These are phyloP conservation scores for Blastobotrys indianensis DNA, from an alignment of 1,139 yeast genomes.

Conservation along the genomic window DNA sequence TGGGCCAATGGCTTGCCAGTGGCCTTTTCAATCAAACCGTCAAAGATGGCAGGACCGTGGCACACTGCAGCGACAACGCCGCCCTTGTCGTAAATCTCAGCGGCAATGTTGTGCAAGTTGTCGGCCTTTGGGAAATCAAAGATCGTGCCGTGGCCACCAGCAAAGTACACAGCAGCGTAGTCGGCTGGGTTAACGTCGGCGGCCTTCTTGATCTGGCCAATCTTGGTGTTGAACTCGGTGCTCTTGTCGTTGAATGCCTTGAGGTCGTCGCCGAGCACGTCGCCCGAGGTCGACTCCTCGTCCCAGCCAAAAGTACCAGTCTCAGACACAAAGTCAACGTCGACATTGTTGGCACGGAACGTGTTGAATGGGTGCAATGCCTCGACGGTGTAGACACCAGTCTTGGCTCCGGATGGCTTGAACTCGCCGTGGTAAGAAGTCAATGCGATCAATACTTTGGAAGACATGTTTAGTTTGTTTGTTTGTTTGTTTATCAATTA, in stretches of 20 bases:
- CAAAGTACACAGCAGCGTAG: constrained; percentile 50
- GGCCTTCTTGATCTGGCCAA: constrained; percentile 24
- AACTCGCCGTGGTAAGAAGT: constrained; percentile 47
- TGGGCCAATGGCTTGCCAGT: constrained; percentile 44
- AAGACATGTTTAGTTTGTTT: constrained; percentile 15
- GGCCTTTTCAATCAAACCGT: constrained; percentile 38
- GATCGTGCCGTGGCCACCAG: constrained; percentile 62
- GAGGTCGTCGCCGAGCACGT: constrained; percentile 44
- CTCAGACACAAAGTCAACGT: constrained; percentile 53
- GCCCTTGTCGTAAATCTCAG: constrained; percentile 42
- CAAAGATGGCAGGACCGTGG: constrained; percentile 58
- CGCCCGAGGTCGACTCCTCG: constrained; percentile 43
- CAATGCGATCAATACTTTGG: constrained; percentile 46
- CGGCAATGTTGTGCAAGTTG: constrained; percentile 43
- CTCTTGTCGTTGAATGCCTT: constrained; percentile 36
- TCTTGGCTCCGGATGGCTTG: constrained; percentile 49
- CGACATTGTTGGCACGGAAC: constrained; percentile 43
- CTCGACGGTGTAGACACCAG: constrained; percentile 53
- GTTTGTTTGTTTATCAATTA: no score
- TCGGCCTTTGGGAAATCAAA: constrained; percentile 52
- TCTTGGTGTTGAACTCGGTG: constrained; percentile 39
- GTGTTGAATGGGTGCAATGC: constrained; percentile 52
- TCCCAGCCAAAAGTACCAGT: constrained; percentile 51
- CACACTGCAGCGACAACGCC: constrained; percentile 61
- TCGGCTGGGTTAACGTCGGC: constrained; percentile 37